Conservation (phyloP, 78 protist genomes). For the Dictyostelium intermedium region DNA sequence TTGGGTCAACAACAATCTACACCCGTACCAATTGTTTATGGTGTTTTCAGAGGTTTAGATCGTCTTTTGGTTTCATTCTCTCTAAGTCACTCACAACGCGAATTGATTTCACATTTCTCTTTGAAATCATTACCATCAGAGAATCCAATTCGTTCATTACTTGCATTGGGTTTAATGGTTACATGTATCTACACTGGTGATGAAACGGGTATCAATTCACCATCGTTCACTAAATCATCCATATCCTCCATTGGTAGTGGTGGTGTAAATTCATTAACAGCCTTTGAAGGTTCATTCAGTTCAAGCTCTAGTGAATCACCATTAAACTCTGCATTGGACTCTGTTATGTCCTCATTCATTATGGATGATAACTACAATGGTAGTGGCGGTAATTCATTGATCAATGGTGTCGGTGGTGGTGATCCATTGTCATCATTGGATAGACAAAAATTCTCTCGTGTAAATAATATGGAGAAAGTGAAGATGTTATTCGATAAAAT, state of each 20-base stretch:
- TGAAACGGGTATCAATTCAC: slow-evolving; percentile 50
- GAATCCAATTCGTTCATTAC: slow-evolving; percentile 61
- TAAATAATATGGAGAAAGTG: slow-evolving; percentile 71
- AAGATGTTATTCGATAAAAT: slow-evolving; percentile 75
- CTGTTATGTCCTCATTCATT: neutral
- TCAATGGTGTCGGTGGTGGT: neutral
- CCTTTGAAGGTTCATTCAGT: slow-evolving; percentile 30
- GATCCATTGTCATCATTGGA: neutral
- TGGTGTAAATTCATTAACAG: slow-evolving; percentile 7
- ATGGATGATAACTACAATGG: neutral
- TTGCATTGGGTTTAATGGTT: slow-evolving; percentile 63
- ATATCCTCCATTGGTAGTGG: neutral
- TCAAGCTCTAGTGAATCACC: neutral
- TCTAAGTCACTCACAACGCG: slow-evolving; percentile 55
- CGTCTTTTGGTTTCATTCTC: slow-evolving; percentile 50
- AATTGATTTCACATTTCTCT: slow-evolving; percentile 59
- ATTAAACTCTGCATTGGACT: neutral
- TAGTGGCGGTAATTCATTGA: neutral
- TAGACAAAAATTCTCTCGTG: slow-evolving; percentile 18
- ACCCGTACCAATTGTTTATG: slow-evolving; percentile 68
- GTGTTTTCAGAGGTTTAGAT: slow-evolving; percentile 70
- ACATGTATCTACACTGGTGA: slow-evolving; percentile 74
- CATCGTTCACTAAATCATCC: slow-evolving; percentile 17
- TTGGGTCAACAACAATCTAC: slow-evolving; percentile 63
- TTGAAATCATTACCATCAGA: slow-evolving; percentile 64